Base-by-base conservation (phyloP, 768 basidiomycete genomes). In the Podaxis sp. region DNA sequence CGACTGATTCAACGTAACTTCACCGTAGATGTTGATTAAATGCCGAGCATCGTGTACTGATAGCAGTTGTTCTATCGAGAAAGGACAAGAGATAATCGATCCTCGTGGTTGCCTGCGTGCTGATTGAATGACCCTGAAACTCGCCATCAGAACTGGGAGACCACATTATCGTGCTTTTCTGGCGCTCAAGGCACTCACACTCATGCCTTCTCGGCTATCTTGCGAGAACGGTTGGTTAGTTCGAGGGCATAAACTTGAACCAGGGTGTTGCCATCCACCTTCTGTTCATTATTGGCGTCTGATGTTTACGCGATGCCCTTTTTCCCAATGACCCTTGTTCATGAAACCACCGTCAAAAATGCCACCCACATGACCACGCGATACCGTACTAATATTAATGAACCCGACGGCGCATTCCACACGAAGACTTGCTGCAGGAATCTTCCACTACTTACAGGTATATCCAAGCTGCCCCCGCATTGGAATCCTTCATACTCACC, bases 321-420 rank as follows among this genome's bases (percentile, higher is more conserved):
- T 56, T 7, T 20, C 38, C 26, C 28, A 46, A 60, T 8, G 40
- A 53, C 59, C 59, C 51, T 60, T 33, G 22, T 41, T 51, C 49
- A 52, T 50, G 37, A 26, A 40, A 38, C 48, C 20, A 53, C 22
- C 30, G 41, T 41, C n/a, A 37, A 36, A 62, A 57, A 58, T 65
- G 46, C 60, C 63, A 56, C 52, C 56, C 65, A 62, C 56, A 58
- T 63, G 61, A 65, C 58, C 66, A 66, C 46, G 64, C 61, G 63
- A 61, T 52, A 20, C 51, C 60, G 50, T 64, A 52, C 65, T 65
- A 56, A 60, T 56, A 64, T 66, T 64, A 66, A 66, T 70, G 56
- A 69, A 72, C 62, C 22, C n/a, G 22, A 20, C 51, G 28, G 17
- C 51, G 17, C 38, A 44, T 30, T 30, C 50, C 59, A 46, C 59